phyloP scores from a whole-genome alignment of 768 basidiomycete genomes.

The Xerocomellus intermedius region DNA sequence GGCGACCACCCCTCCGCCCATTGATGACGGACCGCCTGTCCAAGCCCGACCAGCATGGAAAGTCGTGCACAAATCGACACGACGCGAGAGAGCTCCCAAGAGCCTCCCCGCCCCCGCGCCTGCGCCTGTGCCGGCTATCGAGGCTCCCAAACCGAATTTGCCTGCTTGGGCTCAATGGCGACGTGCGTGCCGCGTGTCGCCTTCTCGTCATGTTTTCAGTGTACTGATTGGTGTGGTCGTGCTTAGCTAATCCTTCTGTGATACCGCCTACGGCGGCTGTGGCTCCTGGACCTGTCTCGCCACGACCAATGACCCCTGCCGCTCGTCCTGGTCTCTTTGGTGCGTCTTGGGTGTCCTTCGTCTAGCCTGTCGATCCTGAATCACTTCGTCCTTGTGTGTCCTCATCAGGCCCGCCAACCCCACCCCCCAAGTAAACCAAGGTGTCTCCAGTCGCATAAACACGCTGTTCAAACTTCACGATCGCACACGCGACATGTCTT shows the following conservation, averaged over 20 bases:
- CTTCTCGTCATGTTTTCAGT: not conserved
- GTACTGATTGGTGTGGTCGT: not conserved
- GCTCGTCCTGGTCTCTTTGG: conserved; percentile 67
- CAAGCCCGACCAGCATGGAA: conserved; percentile 75
- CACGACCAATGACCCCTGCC: conserved; percentile 44
- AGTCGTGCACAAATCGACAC: conserved; percentile 62
- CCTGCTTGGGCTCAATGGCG: conserved; percentile 89
- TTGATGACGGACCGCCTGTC: conserved; percentile 43
- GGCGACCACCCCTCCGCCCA: conserved; percentile 44
- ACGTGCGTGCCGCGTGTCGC: conserved; percentile 42
- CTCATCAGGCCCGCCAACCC: conserved; percentile 42
- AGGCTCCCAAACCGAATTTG: conserved; percentile 48
- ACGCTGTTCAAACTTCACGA: not conserved
- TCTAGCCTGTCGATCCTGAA: not conserved
- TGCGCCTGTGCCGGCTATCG: conserved; percentile 37
- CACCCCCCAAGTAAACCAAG: conserved; percentile 40
- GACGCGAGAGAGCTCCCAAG: conserved; percentile 48
- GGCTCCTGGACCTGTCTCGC: conserved; percentile 31
- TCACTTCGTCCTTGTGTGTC: not conserved
- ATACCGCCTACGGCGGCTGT: conserved; percentile 52
- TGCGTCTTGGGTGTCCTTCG: conserved; percentile 22
- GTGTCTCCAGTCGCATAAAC: not conserved
- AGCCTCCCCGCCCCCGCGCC: conserved; percentile 38
- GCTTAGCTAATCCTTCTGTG: conserved; percentile 61
- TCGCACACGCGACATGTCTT: not conserved